Base-by-base conservation (phyloP, 345 rosid genomes). In the Kernera saxatilis region DNA sequence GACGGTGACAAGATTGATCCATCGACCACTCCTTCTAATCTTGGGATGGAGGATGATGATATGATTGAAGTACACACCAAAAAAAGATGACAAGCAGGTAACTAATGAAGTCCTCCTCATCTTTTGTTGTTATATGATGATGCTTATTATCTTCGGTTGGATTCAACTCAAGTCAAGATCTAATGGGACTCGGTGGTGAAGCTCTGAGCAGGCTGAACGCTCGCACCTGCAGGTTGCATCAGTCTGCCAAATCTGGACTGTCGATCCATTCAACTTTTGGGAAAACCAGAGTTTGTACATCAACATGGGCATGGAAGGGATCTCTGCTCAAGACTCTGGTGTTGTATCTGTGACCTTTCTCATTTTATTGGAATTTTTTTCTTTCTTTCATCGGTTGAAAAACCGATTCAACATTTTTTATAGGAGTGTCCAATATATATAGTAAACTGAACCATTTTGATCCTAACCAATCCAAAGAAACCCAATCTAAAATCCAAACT, bases 1-100 rank as follows among this genome's bases (percentile, higher is more conserved):
- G 98, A 93, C 49, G 98, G 98, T 57, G 93, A 88, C 50, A 86
- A 83, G 81, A 73, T 93, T 35, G 73, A 73, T 80, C 87, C 88
- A 22, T 41, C 82, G 2, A 83, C 83, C 18, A 91, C 96, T 19
- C 98, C 98, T 35, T 72, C 67, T 54, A 66, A 81, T 72, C 94
- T 93, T 39, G 98, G 78, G 13, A 87, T 93, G 96, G 98, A 93
- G 66, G 95, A 93, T n/a, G 77, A 84, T 30, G 98, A 93, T 80
- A 87, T 91, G 49, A 83, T 93, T 66, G 95, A 89, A 84, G 98
- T 89, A 57, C 82, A 82, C 74, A 54, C 49, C 30, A 89, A 79
- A 82, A 80, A 82, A 50, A 76, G 81, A 44, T 88, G 84, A 89
- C 51, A 45, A 75, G 46, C 27, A 53, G 66, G 75, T 69, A 69